These are phyloP conservation scores for Hericium rajendrae DNA, from an alignment of 768 basidiomycete species.

Conservation along the genomic window DNA sequence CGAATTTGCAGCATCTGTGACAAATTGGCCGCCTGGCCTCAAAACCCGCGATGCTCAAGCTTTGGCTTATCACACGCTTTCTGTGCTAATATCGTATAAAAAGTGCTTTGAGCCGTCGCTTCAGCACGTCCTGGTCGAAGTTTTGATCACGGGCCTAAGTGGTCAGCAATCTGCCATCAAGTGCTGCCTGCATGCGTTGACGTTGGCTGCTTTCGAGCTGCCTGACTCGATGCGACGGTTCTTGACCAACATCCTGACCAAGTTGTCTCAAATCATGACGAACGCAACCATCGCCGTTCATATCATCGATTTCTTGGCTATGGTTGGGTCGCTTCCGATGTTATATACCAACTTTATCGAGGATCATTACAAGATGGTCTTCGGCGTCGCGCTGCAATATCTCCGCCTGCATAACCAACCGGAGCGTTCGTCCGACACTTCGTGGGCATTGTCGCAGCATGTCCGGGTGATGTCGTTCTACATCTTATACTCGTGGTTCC, in stretches of 20 bases:
- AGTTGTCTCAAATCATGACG: constrained; percentile 89
- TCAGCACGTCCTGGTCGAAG: constrained; percentile 63
- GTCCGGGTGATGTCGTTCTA: constrained; percentile 85
- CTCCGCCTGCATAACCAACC: constrained; percentile 80
- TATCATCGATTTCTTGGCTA: constrained; percentile 83
- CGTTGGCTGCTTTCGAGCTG: constrained; percentile 82
- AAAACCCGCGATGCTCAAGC: constrained; percentile 81
- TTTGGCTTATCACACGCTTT: constrained; percentile 77
- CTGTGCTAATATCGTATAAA: constrained; percentile 82
- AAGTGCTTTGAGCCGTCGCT: constrained; percentile 62
- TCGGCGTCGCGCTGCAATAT: constrained; percentile 89
- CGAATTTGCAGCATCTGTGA: constrained; percentile 45
- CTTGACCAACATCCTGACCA: constrained; percentile 73
- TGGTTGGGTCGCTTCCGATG: constrained; percentile 71
- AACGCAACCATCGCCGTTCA: constrained; percentile 92
- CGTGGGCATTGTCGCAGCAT: constrained; percentile 86
- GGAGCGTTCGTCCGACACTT: constrained; percentile 48
- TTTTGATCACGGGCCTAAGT: constrained; percentile 59
- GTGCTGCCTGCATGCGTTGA: constrained; percentile 82
- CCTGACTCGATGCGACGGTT: constrained; percentile 71
- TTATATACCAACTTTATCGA: constrained; percentile 89
- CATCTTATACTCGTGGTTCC: constrained; percentile 91
- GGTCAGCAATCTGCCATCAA: constrained; percentile 72
- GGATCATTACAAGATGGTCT: constrained; percentile 84
- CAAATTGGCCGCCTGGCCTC: constrained; percentile 49